Base-by-base conservation (phyloP, 2,329 filamentous ascomycete species). In the Escovopsis sp. region DNA sequence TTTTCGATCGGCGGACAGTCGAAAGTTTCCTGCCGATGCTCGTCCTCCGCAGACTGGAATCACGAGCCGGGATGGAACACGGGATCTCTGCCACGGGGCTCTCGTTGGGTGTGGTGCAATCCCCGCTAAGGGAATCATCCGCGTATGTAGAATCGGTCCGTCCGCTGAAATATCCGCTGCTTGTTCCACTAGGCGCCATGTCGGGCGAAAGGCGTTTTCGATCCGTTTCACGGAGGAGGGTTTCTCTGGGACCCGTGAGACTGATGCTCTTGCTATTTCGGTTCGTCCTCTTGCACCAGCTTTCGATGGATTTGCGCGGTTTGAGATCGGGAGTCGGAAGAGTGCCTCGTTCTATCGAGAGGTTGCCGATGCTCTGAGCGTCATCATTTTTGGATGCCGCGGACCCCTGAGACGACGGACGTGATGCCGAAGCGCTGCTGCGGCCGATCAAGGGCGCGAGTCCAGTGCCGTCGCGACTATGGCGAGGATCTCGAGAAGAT, bases 221-320 rank as follows among this genome's bases (percentile, higher is more conserved):
- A 47, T 82, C 77, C 4, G 62, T 61, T 47, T 77, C 74, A 37
- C 72, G 69, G 37, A 84, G 61, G 27, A 70, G 20, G 20, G 20
- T 68, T 56, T 85, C 81, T 53, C 74, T 79, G 37, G 81, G 84
- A 61, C 71, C 78, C 78, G 81, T 84, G 53, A 84, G 83, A 71
- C 79, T 77, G 52, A 84, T 60, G 3, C 77, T 72, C 54, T 71
- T 74, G 46, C 71, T 59, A 43, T 63, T 63, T 25, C 75, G 67
- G 3, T 58, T 57, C 34, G 68, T 61, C 53, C 74, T 79, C 55
- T 65, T 72, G 15, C 71, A 71, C 74, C 76, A 80, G 55, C 73
- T 79, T 50, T 81, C 76, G 47, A 69, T 64, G 2, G 76, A 79
- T 35, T 64, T 61, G 51, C 72, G 65, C 41, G 64, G 66, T 46